Evolutionary conservation across 225 moss, liverwort and hornwort species (phyloP).

Genomic region (Lunularia cruciata): DNA sequence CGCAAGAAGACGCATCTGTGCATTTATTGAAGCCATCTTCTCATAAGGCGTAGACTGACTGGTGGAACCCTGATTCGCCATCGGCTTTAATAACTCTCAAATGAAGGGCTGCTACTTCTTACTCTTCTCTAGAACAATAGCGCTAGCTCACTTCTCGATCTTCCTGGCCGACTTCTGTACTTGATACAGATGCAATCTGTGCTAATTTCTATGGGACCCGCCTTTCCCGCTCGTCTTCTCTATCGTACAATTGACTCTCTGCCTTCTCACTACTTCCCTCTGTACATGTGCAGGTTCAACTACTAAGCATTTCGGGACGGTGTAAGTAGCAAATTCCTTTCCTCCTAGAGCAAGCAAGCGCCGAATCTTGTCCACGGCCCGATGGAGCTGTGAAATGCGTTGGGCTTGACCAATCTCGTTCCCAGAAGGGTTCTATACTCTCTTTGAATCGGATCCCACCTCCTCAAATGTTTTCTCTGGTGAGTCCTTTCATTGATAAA

Average conservation of each 20-base stretch:
- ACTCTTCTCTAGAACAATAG: too few relatives aligned
- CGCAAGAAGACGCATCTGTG: slow-evolving; percentile 50
- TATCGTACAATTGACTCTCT: too few relatives aligned
- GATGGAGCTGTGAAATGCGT: slow-evolving; percentile 14
- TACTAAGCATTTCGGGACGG: slow-evolving; percentile 11
- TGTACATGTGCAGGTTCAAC: background rate
- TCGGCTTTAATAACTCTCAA: slow-evolving; percentile 29
- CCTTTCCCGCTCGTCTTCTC: background rate
- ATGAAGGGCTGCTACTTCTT: background rate
- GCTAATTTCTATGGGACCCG: slow-evolving; percentile 16
- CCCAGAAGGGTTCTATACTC: background rate
- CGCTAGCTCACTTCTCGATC: background rate
- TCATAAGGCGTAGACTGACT: slow-evolving; percentile 23
- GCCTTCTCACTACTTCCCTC: background rate
- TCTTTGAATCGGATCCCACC: slow-evolving; percentile 6
- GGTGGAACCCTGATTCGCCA: slow-evolving; percentile 27
- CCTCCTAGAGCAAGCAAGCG: slow-evolving; percentile 16
- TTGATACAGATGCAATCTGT: background rate
- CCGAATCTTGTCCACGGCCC: slow-evolving; percentile 4
- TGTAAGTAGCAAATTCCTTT: background rate
- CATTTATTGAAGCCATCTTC: slow-evolving; percentile 57
- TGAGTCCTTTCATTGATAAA: background rate
- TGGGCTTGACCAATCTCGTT: background rate
- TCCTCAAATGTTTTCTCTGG: slow-evolving; percentile 5
- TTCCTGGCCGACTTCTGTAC: background rate